phyloP scores from a whole-genome alignment of 2,329 filamentous ascomycete species.

The Chaetothyriales sp. region DNA sequence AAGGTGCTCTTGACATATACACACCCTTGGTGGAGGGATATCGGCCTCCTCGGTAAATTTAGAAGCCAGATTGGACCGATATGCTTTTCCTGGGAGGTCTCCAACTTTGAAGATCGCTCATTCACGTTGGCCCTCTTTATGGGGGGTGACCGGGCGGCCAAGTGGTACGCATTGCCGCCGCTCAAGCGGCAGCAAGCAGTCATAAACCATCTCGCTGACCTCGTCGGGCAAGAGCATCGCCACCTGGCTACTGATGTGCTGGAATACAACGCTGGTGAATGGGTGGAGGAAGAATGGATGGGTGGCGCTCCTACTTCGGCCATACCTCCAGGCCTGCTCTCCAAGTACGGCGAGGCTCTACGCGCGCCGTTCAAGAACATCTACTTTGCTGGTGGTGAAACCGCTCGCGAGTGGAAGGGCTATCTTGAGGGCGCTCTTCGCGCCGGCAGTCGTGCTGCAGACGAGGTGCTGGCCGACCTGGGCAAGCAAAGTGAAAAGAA shows the following conservation, averaged over 20 bases:
- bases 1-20: constrained; percentile 31
- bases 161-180: constrained; percentile 19
- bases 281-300: constrained; percentile 26
- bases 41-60: constrained; percentile 28
- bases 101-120: constrained; percentile 14
- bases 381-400: constrained; percentile 44
- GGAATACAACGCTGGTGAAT: constrained; percentile 25
- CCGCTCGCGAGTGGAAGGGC: constrained; percentile 39
- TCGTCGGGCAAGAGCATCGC: constrained; percentile 6
- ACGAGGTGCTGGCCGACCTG: constrained; percentile 28
- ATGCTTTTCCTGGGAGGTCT: constrained; percentile 34
- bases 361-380: constrained; percentile 27
- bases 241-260: constrained; percentile 20
- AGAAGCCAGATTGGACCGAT: constrained; percentile 28
- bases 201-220: constrained; percentile 7
- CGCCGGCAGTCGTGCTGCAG: constrained; percentile 35
- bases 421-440: constrained; percentile 45
- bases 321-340: constrained; percentile 27
- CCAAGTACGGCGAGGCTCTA: constrained; percentile 21
- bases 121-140: constrained; percentile 30
- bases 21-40: constrained; percentile 25
- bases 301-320: constrained; percentile 28
- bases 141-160: constrained; percentile 23
- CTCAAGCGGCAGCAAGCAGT: constrained; percentile 4
- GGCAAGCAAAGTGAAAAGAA: no score